phyloP scores from a whole-genome alignment of 257 asterid species.

The Fraxinus quadrangulata region DNA sequence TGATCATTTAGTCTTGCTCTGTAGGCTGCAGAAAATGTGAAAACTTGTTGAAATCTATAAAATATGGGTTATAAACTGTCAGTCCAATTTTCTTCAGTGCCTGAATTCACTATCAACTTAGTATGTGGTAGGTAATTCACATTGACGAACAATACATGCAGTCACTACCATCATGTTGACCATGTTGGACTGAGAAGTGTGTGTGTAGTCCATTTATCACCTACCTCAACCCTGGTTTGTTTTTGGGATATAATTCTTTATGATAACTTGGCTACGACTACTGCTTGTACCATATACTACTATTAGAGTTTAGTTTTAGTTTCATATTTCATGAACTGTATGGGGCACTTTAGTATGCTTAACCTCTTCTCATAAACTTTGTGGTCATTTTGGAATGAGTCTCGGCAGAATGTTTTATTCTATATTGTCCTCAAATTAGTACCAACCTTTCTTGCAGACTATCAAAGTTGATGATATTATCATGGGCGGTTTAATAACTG shows the following conservation, averaged over 20 bases:
- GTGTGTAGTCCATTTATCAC: background rate
- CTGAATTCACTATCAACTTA: background rate
- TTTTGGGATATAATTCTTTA: slow-evolving; percentile 1
- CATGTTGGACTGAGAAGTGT: slow-evolving; percentile 16
- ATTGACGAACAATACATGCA: slow-evolving; percentile 9
- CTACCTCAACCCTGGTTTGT: background rate
- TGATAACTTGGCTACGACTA: slow-evolving; percentile 1
- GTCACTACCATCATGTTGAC: slow-evolving; percentile 3
- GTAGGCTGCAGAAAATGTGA: slow-evolving; percentile 14
- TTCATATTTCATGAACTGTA: background rate
- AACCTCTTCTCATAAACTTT: background rate
- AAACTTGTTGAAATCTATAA: background rate
- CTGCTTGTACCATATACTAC: background rate
- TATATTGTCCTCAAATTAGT: background rate
- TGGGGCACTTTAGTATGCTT: background rate
- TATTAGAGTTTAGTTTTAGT: background rate
- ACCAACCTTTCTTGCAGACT: background rate
- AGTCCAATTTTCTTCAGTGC: background rate
- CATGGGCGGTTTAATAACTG: background rate
- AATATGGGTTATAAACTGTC: background rate
- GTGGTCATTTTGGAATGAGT: background rate
- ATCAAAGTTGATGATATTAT: background rate
- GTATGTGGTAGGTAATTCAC: slow-evolving; percentile 3
- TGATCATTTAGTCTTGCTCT: background rate
- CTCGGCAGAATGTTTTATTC: background rate